Evolutionary conservation across 169 alveolate species (phyloP), one percentile per base, ranked within the genome.

Genomic region (Plasmodium knowlesi): DNA sequence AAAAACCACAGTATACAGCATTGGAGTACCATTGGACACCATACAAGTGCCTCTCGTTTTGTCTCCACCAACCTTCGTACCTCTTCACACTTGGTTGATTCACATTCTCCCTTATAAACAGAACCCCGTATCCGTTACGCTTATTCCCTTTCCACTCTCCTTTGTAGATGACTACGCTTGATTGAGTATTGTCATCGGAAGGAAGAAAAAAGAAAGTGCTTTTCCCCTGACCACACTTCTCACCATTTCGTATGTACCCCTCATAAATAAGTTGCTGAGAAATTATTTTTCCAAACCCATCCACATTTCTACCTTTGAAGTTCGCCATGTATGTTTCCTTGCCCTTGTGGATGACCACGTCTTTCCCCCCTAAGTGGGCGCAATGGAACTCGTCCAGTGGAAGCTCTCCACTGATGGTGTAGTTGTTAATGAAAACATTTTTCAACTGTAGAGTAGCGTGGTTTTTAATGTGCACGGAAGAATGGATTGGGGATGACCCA

Each of bases 61-160:
- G 61, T 37, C 43, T 72, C 85, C 85, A 88, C 34, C 43, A 88
- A 4, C 94, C 94, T 78, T 54, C 82, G 37, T 88, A 88, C 30
- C 71, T 78, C 46, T 28, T 54, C 28, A 34, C 54, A 32, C 57
- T 22, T 16, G 37, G 37, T 4, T 32, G 14, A 10, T 9, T 83
- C 32, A 8, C 2, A 19, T 4, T 12, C 16, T 25, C 30, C 79
- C 30, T 88, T 78, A 78, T 39, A 6, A n/a, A 22, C 28, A 19
- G 43, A 30, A 54, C 30, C 78, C 94, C 94, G 16, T 54, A 79
- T 25, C 94, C 94, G 70, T 88, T 4, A 37, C 94, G 61, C 34
- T 88, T 74, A 22, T 88, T 61, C 32, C 82, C 70, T 37, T 25
- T 46, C 94, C 94, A 88, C 14, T 16, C 28, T 1, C 94, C 94